Conservation (phyloP, 2,329 filamentous ascomycete genomes). For the Beauveria asiatica region DNA sequence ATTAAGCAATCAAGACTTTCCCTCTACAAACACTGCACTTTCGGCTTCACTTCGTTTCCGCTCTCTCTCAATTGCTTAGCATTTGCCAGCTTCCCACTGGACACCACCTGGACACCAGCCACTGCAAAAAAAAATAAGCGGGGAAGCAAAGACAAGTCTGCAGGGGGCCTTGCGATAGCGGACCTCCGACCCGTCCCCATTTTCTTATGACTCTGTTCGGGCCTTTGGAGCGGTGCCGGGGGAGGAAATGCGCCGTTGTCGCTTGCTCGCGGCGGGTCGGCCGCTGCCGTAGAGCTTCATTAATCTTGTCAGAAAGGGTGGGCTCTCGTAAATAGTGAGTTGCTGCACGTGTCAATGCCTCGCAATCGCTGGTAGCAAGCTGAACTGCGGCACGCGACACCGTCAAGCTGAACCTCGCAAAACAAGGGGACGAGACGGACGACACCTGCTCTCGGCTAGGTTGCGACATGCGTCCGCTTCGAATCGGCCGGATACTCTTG, state of each 20-base stretch:
- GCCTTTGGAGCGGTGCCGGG: slow-evolving; percentile 9
- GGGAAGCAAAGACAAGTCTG: neutral
- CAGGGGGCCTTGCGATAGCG: slow-evolving; percentile 5
- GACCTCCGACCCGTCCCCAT: neutral
- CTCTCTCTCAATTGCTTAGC: neutral
- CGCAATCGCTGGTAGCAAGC: too few species aligned
- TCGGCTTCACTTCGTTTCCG: too few species aligned
- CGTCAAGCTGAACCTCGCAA: neutral
- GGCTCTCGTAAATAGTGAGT: too few species aligned
- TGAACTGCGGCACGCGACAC: neutral
- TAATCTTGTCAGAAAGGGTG: too few species aligned
- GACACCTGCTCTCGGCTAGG: neutral
- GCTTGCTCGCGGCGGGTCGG: neutral
- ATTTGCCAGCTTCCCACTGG: neutral
- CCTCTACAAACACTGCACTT: too few species aligned
- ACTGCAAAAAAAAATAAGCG: neutral
- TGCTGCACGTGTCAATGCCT: too few species aligned
- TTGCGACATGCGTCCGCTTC: neutral
- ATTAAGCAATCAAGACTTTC: too few species aligned
- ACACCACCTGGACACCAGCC: neutral
- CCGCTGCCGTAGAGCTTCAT: too few species aligned
- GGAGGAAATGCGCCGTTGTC: neutral
- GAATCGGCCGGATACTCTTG: neutral
- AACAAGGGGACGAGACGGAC: neutral
- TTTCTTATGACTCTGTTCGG: slow-evolving; percentile 1